Evolutionary conservation across 164 flowering plant genomes (phyloP).

Genomic region (Litsea cubeba): DNA sequence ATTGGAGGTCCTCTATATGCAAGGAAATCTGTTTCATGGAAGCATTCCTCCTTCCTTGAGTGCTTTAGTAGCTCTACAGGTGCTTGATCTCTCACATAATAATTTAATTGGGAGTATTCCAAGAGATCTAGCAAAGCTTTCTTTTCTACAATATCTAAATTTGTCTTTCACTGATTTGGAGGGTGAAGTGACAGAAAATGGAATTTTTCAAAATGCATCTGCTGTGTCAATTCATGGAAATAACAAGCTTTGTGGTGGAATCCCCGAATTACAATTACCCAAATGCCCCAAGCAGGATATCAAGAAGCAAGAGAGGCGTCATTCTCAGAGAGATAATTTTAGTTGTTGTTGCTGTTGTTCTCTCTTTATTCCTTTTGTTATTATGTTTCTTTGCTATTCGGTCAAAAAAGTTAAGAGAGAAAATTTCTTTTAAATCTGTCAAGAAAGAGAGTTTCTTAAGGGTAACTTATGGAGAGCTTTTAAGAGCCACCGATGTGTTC

Average conservation of each 20-base stretch:
- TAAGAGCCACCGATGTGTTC: neutral
- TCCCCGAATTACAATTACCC: constrained; percentile 19
- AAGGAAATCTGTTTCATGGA: constrained; percentile 21
- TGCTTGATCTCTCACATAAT: constrained; percentile 25
- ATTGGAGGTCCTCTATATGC: constrained; percentile 13
- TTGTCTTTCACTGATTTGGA: constrained; percentile 35
- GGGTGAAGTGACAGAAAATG: constrained; percentile 32
- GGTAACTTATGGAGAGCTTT: neutral
- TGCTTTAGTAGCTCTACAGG: constrained; percentile 7
- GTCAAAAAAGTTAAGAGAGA: neutral
- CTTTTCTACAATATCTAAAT: constrained; percentile 13
- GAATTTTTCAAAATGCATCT: constrained; percentile 27
- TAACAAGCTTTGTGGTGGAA: constrained; percentile 32
- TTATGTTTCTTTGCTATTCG: no score
- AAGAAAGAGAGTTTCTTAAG: neutral
- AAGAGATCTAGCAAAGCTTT: constrained; percentile 8
- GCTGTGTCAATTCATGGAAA: constrained; percentile 25
- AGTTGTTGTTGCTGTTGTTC: neutral
- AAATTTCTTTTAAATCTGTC: neutral
- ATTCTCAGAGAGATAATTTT: neutral
- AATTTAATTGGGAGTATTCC: constrained; percentile 31
- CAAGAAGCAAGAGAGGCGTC: neutral
- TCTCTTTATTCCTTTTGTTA: no score
- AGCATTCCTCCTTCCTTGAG: constrained; percentile 20
- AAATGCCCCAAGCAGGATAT: constrained; percentile 7